Base-by-base conservation (phyloP, 176 grass and related monocot genomes). In the Triticum urartu region DNA sequence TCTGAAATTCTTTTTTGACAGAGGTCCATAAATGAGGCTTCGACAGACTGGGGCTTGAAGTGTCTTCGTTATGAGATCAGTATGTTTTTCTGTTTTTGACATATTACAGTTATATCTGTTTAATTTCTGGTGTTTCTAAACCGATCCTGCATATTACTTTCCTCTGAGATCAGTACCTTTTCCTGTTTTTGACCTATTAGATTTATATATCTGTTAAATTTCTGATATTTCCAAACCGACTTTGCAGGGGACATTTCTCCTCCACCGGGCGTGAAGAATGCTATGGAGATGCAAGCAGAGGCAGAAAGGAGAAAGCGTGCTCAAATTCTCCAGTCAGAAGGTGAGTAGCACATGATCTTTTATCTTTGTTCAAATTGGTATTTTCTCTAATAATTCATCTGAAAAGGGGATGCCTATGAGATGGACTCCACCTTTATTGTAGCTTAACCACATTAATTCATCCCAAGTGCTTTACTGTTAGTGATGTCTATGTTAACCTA, bases 251-350 rank as follows among this genome's bases (percentile, higher is more conserved):
- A 98, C 77, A 98, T 98, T 83, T 91, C 88, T 72, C 97, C 97
- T 63, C 97, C 97, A 76, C 67, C 78, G 32, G 97, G 93, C 7
- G 91, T 98, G 39, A 95, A 89, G 85, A 87, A 72, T 56, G 97
- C 97, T 86, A 98, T 98, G 97, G 97, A 98, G 77, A 98, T 98
- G 97, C 97, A 98, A 76, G 97, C 92, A 15, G 97, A 98, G 88
- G 97, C 97, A 78, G 97, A 98, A 84, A 95, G 97, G 87, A 98
- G 68, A 85, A 98, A 95, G 6, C 92, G 97, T 58, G 95, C 95
- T 35, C 97, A 98, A 84, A 85, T 98, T 85, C 97, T 98, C 20
- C 94, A 95, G 34, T 98, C 97, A 39, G 97, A 98, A 95, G 97
- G 97, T 98, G 60, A 81, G 81, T 54, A 68, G 33, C 61, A 21